These are phyloP conservation scores for Grosmannia huntii DNA, from an alignment of 2,329 filamentous ascomycete genomes.

Conservation along the genomic window DNA sequence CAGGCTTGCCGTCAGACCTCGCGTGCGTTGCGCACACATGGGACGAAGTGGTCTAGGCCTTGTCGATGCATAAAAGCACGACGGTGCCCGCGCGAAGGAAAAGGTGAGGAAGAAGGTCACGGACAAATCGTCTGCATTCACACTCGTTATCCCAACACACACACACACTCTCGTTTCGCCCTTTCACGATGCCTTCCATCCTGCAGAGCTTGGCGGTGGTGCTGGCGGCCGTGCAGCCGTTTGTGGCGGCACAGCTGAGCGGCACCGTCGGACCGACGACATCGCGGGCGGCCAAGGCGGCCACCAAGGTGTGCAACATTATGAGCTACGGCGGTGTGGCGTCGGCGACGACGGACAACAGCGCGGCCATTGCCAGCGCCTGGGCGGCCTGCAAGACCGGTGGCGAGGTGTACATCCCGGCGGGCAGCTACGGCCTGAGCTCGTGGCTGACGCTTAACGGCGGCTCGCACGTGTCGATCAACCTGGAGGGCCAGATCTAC, in stretches of 20 bases:
- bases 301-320: conserved; percentile 34
- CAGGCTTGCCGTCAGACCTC: too few species aligned
- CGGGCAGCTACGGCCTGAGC: conserved; percentile 12
- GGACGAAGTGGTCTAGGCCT: background rate
- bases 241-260: conserved; percentile 21
- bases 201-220: background rate
- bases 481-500: conserved; percentile 12
- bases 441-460: conserved; percentile 11
- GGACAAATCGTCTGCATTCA: background rate
- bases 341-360: conserved; percentile 37
- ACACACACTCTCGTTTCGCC: too few species aligned
- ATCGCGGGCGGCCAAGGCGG: conserved; percentile 25
- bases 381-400: conserved; percentile 37
- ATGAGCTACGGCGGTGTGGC: conserved; percentile 37
- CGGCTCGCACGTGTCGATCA: conserved; percentile 9
- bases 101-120: background rate
- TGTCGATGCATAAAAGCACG: background rate
- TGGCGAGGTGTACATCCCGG: conserved; percentile 19
- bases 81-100: background rate
- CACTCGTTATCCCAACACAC: too few species aligned
- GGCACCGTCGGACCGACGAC: conserved; percentile 32
- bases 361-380: conserved; percentile 32
- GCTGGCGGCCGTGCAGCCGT: background rate
- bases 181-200: background rate
- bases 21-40: background rate